These are phyloP conservation scores for Ganoderma sinense DNA, from an alignment of 1,284 basidiomycete genomes.

Conservation along the genomic window DNA sequence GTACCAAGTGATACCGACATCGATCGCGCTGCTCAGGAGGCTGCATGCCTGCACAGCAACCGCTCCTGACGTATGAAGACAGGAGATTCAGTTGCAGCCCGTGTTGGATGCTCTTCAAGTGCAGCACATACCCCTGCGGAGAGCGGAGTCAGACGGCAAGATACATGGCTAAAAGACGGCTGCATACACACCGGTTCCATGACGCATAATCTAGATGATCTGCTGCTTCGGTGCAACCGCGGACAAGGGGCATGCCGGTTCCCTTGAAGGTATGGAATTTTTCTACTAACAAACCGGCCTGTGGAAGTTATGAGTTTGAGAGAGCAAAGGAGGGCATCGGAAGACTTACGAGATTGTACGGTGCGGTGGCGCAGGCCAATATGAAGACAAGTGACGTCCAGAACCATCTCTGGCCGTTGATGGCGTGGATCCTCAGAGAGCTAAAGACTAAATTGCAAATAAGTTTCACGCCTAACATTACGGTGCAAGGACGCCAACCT, in stretches of 20 bases:
- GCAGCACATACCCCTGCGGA: not conserved
- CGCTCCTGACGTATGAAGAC: not conserved
- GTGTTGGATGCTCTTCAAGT: no score
- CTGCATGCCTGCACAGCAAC: not conserved
- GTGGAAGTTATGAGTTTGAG: not conserved
- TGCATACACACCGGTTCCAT: not conserved
- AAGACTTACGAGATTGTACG: conserved; percentile 9
- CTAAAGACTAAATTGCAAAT: conserved; percentile 7
- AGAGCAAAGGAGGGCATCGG: not conserved
- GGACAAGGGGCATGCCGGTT: not conserved
- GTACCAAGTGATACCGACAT: not conserved
- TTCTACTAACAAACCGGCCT: not conserved
- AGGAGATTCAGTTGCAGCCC: not conserved
- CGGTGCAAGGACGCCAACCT: not conserved
- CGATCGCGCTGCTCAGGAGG: not conserved
- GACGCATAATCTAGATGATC: not conserved
- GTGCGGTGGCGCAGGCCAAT: conserved; percentile 3
- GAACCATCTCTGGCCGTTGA: conserved; percentile 25
- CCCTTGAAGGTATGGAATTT: not conserved
- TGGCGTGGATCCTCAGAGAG: conserved; percentile 23
- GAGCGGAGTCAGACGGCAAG: not conserved
- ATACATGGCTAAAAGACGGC: not conserved
- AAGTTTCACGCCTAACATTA: no score
- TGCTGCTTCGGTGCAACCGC: not conserved
- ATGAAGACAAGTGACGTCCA: conserved; percentile 17